Percentiles rank a stretch among this genome's conserved stretches.
phyloP scores from a whole-genome alignment of 768 basidiomycete genomes.

The Exsudoporus frostii region DNA sequence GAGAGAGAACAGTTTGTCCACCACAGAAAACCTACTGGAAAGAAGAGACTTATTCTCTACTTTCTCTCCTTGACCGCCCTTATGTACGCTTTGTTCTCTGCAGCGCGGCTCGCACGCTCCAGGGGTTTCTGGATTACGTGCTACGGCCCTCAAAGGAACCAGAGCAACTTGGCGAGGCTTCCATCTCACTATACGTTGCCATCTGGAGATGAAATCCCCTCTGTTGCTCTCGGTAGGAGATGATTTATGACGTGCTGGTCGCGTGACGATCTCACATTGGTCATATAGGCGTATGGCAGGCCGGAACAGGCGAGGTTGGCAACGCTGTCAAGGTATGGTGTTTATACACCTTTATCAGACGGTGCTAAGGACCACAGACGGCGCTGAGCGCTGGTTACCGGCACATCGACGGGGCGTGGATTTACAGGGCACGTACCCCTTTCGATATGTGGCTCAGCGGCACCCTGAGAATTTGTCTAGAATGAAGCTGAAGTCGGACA shows the following conservation, averaged over 20 bases:
- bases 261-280: background rate
- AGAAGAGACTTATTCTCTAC: constrained; percentile 26
- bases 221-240: constrained; percentile 57
- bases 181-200: constrained; percentile 56
- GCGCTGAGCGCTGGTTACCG: constrained; percentile 63
- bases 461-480: constrained; percentile 29
- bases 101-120: constrained; percentile 16
- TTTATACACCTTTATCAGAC: too few relatives aligned
- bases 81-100: constrained; percentile 23
- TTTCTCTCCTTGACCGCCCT: constrained; percentile 17
- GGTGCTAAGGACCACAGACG: constrained; percentile 31
- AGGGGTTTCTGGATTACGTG: constrained; percentile 21
- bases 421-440: constrained; percentile 47
- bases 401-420: constrained; percentile 75
- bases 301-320: constrained; percentile 57
- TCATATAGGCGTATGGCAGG: constrained; percentile 58
- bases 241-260: background rate
- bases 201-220: constrained; percentile 66
- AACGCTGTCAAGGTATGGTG: constrained; percentile 56
- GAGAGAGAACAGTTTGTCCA: background rate
- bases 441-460: background rate
- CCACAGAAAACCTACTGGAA: background rate
- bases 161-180: constrained; percentile 23
- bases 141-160: constrained; percentile 18
- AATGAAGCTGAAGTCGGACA: constrained; percentile 70